Evolutionary conservation across 1,284 basidiomycete species (phyloP), one percentile per base, ranked within the genome.

Genomic region (Puccinia novopanici): DNA sequence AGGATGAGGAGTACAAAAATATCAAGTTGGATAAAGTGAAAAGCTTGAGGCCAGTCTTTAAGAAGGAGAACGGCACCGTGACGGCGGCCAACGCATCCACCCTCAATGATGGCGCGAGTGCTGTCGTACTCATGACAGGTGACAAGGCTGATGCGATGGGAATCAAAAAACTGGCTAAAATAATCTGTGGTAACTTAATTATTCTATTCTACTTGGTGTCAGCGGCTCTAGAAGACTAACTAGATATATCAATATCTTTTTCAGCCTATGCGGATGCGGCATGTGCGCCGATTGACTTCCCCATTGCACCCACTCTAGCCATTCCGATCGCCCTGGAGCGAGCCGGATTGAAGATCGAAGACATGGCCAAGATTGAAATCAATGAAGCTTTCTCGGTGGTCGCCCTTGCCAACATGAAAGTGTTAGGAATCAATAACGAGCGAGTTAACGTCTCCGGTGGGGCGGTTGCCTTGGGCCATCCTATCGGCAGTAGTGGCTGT

Each of bases 231-330:
- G n/a, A n/a, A n/a, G n/a, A n/a, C n/a, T n/a, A n/a, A n/a, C n/a
- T n/a, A n/a, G n/a, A n/a, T n/a, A n/a, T n/a, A n/a, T n/a, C n/a
- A n/a, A n/a, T n/a, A n/a, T n/a, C n/a, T n/a, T 84, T 15, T 48
- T 24, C 67, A 68, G 94, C 94, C 8, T 98, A 93, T 87, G 94
- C 97, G 82, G 97, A 99, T 87, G 94, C 93, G 82, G 97, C 97
- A 84, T 91, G 94, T 84, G 94, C 93, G 45, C 97, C 97, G 54
- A 92, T 98, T 84, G 94, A 99, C 87, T 99, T 99, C 91, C 95
- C 96, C 68, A 90, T 91, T 83, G 97, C 97, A 42, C 97, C 97
- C 40, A 93, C 96, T 34, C 89, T 93, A 81, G 96, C 95, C 54
- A 88, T 99, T 67, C 97, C 97, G 57, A 88, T 90, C 82, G 97